Evolutionary conservation across 371 early-diverging fungal species (phyloP), one percentile per base, ranked within the genome.

Genomic region (Rhizopus sp.): DNA sequence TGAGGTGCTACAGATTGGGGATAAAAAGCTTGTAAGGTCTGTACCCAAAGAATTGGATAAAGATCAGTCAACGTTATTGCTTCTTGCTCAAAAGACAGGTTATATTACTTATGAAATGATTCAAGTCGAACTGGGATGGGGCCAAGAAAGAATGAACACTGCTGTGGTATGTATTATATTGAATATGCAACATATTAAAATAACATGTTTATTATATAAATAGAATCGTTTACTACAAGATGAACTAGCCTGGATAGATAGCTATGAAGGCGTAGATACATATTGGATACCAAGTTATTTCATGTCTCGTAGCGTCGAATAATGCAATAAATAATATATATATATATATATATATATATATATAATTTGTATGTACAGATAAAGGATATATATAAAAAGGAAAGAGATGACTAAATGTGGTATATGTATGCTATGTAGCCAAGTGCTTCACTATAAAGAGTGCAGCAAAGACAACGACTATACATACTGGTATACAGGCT

Each of bases 1-100:
- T 75, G 84, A 84, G 41, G 81, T 97, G 5, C 52, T 96, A 8
- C 71, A 66, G 39, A 83, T 96, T 62, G 96, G 96, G 10, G 62
- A 70, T 7, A 79, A 85, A 39, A 88, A 83, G 53, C 83, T 97
- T 82, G 88, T 97, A 4, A 88, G 90, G 61, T 93, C 93, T 6
- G 89, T 96, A 3, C 96, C 97, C 0, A 79, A 90, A 15, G 98
- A 97, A 64, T 71, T 97, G 44, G 92, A 93, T 64, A 74, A 78
- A 5, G 98, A 97, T 66, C 87, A 89, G 48, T 70, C 90, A 0
- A 71, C 75, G 0, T 70, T 94, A 35, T 65, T 96, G 32, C 63
- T 75, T 0, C 63, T 92, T 35, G 92, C 94, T 4, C 89, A 91
- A 78, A 83, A 83, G 54, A 77, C 70, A 7, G 87, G 88, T n/a